Conservation (phyloP, 805 yeast genomes). For the Metschnikowia peoriensis region DNA sequence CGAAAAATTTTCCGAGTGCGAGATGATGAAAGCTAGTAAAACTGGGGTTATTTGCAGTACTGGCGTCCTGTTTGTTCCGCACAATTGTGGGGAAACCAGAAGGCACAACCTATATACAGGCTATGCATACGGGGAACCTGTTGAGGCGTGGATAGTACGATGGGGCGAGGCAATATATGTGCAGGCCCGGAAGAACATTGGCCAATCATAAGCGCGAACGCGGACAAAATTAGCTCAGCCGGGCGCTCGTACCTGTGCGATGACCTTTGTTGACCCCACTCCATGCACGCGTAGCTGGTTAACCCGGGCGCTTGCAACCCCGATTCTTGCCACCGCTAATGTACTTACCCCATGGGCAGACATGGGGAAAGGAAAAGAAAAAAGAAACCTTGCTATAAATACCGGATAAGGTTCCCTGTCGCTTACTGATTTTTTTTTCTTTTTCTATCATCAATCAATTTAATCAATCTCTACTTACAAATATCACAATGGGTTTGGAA, state of each 20-base stretch:
- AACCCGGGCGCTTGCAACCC: neutral
- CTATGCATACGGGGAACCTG: neutral
- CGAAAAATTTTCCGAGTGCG: slow-evolving; percentile 4
- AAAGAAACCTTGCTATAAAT: slow-evolving; percentile 1
- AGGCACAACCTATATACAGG: neutral
- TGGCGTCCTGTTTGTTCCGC: neutral
- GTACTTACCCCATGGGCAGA: neutral
- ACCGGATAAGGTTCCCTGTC: neutral
- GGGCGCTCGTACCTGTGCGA: slow-evolving; percentile 4
- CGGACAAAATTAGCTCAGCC: neutral
- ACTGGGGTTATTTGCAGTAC: slow-evolving; percentile 3
- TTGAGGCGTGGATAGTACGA: neutral
- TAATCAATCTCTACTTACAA: neutral
- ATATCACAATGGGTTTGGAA: slow-evolving; percentile 36
- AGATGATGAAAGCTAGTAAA: neutral
- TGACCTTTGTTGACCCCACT: slow-evolving; percentile 1
- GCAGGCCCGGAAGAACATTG: neutral
- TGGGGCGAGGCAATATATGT: neutral
- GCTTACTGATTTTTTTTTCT: neutral
- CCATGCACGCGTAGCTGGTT: slow-evolving; percentile 1
- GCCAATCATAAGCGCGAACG: slow-evolving; percentile 2
- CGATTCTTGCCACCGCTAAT: neutral
- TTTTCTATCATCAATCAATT: neutral
- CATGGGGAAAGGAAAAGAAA: neutral
- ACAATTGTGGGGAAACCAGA: slow-evolving; percentile 10